Percentiles rank a stretch among this genome's conserved stretches.
These are phyloP conservation scores for Toxoplasma gondii DNA, from an alignment of 169 alveolate genomes.

Conservation along the genomic window DNA sequence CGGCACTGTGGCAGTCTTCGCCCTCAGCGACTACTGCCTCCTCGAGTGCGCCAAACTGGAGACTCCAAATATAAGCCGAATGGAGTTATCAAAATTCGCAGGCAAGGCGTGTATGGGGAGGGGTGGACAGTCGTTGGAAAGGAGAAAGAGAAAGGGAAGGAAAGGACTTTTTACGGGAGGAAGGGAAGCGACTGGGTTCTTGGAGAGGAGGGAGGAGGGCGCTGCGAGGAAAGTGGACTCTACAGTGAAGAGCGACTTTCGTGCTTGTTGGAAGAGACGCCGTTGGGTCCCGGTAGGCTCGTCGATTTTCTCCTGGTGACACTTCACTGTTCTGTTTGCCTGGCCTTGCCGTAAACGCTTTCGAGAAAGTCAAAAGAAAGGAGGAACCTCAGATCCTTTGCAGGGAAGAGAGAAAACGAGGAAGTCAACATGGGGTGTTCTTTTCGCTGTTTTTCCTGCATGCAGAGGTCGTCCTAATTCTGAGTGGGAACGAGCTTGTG, in stretches of 20 bases:
- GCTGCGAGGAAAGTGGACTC: too few relatives aligned
- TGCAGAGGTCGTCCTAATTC: conserved; percentile 30
- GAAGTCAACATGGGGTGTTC: neutral
- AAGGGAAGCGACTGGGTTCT: neutral
- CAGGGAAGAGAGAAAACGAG: neutral
- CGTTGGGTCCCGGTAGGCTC: too few relatives aligned
- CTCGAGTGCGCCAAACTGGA: conserved; percentile 7
- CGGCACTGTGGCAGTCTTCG: conserved; percentile 43
- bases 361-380: too few relatives aligned
- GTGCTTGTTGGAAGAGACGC: too few relatives aligned
- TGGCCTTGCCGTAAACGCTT: too few relatives aligned
- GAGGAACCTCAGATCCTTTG: too few relatives aligned
- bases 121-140: neutral
- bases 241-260: too few relatives aligned
- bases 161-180: neutral
- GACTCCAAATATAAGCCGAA: conserved; percentile 13
- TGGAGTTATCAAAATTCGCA: conserved; percentile 39
- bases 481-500: conserved; percentile 34
- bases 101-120: neutral
- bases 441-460: neutral
- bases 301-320: too few relatives aligned
- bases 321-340: too few relatives aligned
- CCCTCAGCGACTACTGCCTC: conserved; percentile 33
- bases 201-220: neutral
- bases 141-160: neutral